Evolutionary conservation across 768 basidiomycete species (phyloP).

Genomic region (Suillus americanus): DNA sequence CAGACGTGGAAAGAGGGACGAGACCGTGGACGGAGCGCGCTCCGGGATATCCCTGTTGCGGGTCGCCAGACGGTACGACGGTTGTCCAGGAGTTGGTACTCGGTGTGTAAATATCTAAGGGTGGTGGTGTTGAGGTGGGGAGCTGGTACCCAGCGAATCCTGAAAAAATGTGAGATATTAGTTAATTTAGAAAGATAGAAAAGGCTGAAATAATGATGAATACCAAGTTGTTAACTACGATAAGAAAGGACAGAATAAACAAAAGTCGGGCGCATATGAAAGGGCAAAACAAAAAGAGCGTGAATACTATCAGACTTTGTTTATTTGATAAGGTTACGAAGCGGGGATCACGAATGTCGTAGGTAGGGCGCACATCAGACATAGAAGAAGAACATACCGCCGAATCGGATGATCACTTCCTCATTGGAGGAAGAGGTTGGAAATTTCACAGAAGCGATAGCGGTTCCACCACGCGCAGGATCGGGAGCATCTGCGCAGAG

Average conservation of each 20-base stretch:
- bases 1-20: slow-evolving; percentile 19
- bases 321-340: not conserved
- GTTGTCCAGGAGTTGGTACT: slow-evolving; percentile 22
- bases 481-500: slow-evolving; percentile 36
- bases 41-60: slow-evolving; percentile 29
- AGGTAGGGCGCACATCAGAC: slow-evolving; percentile 8
- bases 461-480: slow-evolving; percentile 41
- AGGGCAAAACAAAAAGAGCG: not conserved
- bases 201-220: not conserved
- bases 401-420: slow-evolving; percentile 38
- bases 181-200: slow-evolving; percentile 9
- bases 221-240: not conserved
- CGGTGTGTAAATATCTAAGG: slow-evolving; percentile 37
- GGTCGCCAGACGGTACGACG: slow-evolving; percentile 24
- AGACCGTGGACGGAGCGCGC: slow-evolving; percentile 37
- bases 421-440: slow-evolving; percentile 7
- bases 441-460: slow-evolving; percentile 30
- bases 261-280: not conserved
- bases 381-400: slow-evolving; percentile 21
- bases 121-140: slow-evolving; percentile 21
- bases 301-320: not conserved
- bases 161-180: slow-evolving; percentile 9
- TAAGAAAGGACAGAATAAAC: not conserved
- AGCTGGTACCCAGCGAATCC: slow-evolving; percentile 39
- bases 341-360: slow-evolving; percentile 1